Percentiles rank a stretch among this genome's conserved stretches.
These are phyloP conservation scores for Leucocoprinus sp. DNA, from an alignment of 768 basidiomycete species.

Conservation along the genomic window DNA sequence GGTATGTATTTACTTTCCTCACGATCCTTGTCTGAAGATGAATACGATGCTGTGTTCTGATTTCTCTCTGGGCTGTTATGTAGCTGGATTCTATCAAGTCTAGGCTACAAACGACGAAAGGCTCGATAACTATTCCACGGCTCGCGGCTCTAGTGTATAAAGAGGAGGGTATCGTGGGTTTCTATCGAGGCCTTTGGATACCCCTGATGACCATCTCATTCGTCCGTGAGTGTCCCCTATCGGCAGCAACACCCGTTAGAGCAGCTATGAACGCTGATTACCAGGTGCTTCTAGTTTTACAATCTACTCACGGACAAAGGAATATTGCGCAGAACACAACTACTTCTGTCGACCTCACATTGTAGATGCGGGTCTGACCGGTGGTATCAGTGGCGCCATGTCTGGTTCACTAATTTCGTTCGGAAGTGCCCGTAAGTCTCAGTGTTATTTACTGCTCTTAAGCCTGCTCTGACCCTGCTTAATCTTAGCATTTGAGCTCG, in stretches of 20 bases:
- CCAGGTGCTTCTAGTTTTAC: conserved; percentile 86
- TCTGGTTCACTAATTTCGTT: conserved; percentile 87
- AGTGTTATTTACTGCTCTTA: not conserved
- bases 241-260: not conserved
- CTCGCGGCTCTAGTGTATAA: conserved; percentile 68
- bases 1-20: conserved; percentile 28
- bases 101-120: conserved; percentile 78
- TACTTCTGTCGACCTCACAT: conserved; percentile 52
- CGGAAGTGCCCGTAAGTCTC: conserved; percentile 75
- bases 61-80: not conserved
- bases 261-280: not conserved
- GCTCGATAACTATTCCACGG: conserved; percentile 61
- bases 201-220: conserved; percentile 94
- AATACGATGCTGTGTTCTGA: not conserved
- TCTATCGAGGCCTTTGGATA: conserved; percentile 87
- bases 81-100: conserved; percentile 94
- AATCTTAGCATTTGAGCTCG: conserved; percentile 76
- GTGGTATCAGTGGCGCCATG: conserved; percentile 79
- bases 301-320: conserved; percentile 82
- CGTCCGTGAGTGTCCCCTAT: conserved; percentile 66
- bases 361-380: conserved; percentile 65
- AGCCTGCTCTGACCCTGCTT: conserved; percentile 4
- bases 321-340: conserved; percentile 51
- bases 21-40: conserved; percentile 11
- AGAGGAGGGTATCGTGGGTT: conserved; percentile 83